These are phyloP conservation scores for Penicillium sp. DNA, from an alignment of 2,329 filamentous ascomycete species.

Conservation along the genomic window DNA sequence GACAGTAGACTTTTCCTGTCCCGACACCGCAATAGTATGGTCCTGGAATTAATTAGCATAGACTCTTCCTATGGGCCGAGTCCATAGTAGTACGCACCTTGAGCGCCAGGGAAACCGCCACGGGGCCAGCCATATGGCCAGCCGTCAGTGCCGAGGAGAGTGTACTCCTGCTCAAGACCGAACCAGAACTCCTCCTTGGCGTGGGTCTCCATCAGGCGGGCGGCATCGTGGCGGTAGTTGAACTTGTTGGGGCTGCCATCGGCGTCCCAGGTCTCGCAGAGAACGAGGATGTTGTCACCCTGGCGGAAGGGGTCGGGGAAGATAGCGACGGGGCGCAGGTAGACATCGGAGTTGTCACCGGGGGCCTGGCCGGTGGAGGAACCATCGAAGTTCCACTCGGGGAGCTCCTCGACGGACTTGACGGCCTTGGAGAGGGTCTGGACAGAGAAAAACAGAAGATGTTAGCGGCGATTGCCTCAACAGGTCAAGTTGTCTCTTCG, in stretches of 20 bases:
- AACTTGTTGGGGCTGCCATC: conserved; percentile 97
- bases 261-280: conserved; percentile 90
- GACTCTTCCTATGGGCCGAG: conserved; percentile 94
- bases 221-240: conserved; percentile 94
- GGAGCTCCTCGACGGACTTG: conserved; percentile 63
- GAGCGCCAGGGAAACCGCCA: conserved; percentile 85
- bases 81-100: conserved; percentile 97
- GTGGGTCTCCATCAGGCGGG: conserved; percentile 86
- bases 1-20: conserved; percentile 94
- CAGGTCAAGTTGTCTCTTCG: background rate
- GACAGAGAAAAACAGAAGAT: background rate
- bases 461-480: conserved; percentile 12
- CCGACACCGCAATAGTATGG: conserved; percentile 68
- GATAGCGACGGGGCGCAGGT: conserved; percentile 86
- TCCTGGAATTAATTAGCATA: conserved; percentile 47
- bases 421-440: conserved; percentile 66
- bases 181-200: conserved; percentile 89
- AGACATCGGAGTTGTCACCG: conserved; percentile 95
- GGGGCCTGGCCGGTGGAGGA: conserved; percentile 91
- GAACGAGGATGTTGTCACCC: conserved; percentile 88
- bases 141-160: conserved; percentile 79
- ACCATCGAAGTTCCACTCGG: conserved; percentile 83
- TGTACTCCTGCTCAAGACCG: conserved; percentile 98
- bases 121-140: conserved; percentile 92
- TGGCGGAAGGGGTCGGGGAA: conserved; percentile 91